These are phyloP conservation scores for Claviceps spartinae DNA, from an alignment of 2,329 filamentous ascomycete species.

Conservation along the genomic window DNA sequence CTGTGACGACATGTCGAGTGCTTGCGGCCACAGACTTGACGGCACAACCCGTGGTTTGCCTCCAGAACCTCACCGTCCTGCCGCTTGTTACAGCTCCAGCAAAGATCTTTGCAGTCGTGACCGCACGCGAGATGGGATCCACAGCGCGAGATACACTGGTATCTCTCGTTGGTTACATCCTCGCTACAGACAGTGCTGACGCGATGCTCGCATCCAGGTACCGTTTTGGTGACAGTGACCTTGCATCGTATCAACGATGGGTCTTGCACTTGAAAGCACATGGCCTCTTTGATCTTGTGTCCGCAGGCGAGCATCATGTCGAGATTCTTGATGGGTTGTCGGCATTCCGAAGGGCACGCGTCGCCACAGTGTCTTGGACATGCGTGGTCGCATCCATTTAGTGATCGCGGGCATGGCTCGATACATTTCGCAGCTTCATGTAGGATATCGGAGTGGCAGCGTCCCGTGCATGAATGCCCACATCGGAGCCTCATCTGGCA, in stretches of 20 bases:
- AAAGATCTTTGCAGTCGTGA: slow-evolving; percentile 38
- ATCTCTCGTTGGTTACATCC: slow-evolving; percentile 28
- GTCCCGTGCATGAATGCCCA: slow-evolving; percentile 31
- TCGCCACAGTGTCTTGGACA: neutral
- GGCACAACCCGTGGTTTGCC: slow-evolving; percentile 34
- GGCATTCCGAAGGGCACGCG: neutral
- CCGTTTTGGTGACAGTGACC: slow-evolving; percentile 27
- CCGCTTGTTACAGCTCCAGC: slow-evolving; percentile 32
- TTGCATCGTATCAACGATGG: slow-evolving; percentile 34
- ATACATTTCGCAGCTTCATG: slow-evolving; percentile 33
- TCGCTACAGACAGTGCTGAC: slow-evolving; percentile 34
- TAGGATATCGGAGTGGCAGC: slow-evolving; percentile 33
- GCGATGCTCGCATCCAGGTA: slow-evolving; percentile 42
- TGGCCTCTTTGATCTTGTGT: slow-evolving; percentile 7
- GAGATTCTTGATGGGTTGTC: neutral
- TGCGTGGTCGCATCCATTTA: slow-evolving; percentile 25
- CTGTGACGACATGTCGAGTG: slow-evolving; percentile 43
- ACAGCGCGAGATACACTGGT: slow-evolving; percentile 37
- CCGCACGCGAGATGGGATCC: slow-evolving; percentile 36
- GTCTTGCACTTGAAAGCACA: slow-evolving; percentile 30
- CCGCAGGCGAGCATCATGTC: neutral
- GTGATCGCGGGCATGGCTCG: slow-evolving; percentile 28
- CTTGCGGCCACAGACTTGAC: slow-evolving; percentile 31
- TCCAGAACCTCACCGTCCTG: slow-evolving; percentile 15
- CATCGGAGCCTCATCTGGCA: slow-evolving; percentile 37